Conservation (phyloP, 257 asterid genomes). For the Solanum tacnaense region DNA sequence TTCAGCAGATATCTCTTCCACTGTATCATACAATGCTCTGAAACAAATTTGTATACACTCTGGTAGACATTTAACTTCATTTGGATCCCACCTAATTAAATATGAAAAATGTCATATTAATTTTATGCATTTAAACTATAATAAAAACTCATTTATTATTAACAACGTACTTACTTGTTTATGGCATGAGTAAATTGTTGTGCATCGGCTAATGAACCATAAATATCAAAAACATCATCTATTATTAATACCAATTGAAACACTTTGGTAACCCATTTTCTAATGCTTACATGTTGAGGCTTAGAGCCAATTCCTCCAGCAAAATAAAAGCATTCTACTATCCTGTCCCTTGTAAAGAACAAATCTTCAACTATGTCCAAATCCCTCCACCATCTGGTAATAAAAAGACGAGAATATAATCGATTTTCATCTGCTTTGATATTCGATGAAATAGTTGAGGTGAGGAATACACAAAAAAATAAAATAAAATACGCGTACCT, state of each 20-base stretch:
- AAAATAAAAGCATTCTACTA: slow-evolving; percentile 41
- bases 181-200: slow-evolving; percentile 38
- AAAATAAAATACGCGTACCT: not conserved
- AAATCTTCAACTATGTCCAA: not conserved
- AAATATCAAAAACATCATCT: slow-evolving; percentile 49
- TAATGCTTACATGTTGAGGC: slow-evolving; percentile 29
- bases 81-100: slow-evolving; percentile 37
- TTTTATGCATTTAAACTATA: not conserved
- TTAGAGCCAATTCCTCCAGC: slow-evolving; percentile 45
- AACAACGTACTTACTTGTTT: slow-evolving; percentile 8
- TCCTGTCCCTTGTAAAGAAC: slow-evolving; percentile 6
- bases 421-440: not conserved
- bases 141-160: too few relatives aligned
- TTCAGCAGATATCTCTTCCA: slow-evolving; percentile 24
- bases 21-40: slow-evolving; percentile 19
- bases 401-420: not conserved
- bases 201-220: slow-evolving; percentile 35
- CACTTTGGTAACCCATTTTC: slow-evolving; percentile 50
- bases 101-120: not conserved
- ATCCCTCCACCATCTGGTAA: slow-evolving; percentile 26
- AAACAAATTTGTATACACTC: slow-evolving; percentile 35
- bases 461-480: not conserved
- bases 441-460: not conserved
- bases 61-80: slow-evolving; percentile 26
- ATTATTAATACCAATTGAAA: slow-evolving; percentile 24